Conservation (phyloP, 306 rosid species). For the Alnus rubra region DNA sequence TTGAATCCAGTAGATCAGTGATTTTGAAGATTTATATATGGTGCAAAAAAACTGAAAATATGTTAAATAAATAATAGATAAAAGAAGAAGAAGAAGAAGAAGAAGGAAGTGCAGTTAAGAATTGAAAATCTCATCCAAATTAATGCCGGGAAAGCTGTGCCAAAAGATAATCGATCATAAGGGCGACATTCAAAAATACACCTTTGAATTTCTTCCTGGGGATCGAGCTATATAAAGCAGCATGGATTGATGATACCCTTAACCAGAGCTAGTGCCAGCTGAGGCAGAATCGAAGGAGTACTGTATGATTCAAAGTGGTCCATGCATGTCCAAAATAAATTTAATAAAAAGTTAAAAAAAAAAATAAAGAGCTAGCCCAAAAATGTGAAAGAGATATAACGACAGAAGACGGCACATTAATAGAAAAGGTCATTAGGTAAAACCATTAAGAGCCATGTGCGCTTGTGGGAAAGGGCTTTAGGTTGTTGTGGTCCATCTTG, state of each 20-base stretch:
- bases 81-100: too few relatives aligned
- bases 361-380: background rate
- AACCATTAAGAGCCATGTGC: conserved; percentile 7
- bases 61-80: too few relatives aligned
- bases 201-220: background rate
- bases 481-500: conserved; percentile 34
- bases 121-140: conserved; percentile 6
- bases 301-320: conserved; percentile 25
- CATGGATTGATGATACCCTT: background rate
- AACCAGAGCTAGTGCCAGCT: background rate
- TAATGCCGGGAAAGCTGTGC: background rate
- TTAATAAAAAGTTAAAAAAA: background rate
- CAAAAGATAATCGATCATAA: background rate
- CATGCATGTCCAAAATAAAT: conserved; percentile 17
- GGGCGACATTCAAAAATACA: background rate
- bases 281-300: background rate
- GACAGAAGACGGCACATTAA: conserved; percentile 18
- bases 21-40: too few relatives aligned
- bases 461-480: background rate
- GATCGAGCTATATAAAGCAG: background rate
- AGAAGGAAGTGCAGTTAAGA: background rate
- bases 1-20: too few relatives aligned
- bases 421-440: background rate
- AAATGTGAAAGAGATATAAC: background rate
- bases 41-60: too few relatives aligned